These are phyloP conservation scores for Cordyceps cateniannulata DNA, from an alignment of 2,329 filamentous ascomycete species.

Conservation along the genomic window DNA sequence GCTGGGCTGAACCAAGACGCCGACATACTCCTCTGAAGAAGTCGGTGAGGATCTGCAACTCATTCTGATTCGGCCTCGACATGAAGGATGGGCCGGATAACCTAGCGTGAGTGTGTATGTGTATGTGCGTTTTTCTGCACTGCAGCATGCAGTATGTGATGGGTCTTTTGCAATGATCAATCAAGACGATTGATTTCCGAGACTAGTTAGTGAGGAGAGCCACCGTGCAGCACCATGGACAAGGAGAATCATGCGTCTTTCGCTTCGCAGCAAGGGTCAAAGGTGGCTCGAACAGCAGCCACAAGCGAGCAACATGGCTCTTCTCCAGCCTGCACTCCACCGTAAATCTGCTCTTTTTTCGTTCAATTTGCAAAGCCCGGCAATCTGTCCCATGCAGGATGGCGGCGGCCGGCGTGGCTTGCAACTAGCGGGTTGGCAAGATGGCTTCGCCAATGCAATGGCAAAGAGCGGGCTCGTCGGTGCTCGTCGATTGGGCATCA, in stretches of 20 bases:
- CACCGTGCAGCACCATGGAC: not conserved
- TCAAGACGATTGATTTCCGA: not conserved
- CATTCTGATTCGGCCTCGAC: constrained; percentile 2
- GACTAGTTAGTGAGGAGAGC: not conserved
- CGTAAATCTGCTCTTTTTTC: not conserved
- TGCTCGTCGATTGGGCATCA: constrained; percentile 6
- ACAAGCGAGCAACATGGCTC: not conserved
- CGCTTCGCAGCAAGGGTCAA: not conserved
- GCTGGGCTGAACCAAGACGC: constrained; percentile 9
- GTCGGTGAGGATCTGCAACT: constrained; percentile 12
- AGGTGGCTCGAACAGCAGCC: not conserved
- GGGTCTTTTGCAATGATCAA: not conserved
- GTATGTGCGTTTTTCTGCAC: not conserved
- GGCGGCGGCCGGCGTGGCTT: constrained; percentile 4
- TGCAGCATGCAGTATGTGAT: not conserved
- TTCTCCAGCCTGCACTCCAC: not conserved
- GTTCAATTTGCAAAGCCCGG: not conserved
- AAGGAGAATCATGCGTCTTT: not conserved
- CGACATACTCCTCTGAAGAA: not conserved
- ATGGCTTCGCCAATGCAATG: constrained; percentile 6
- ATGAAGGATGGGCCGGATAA: not conserved
- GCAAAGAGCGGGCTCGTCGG: not conserved
- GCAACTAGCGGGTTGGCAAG: not conserved
- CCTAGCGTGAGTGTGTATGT: not conserved
- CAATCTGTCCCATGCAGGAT: constrained; percentile 5